These are phyloP conservation scores for Microbotryum violaceum DNA, from an alignment of 1,284 basidiomycete species.

Conservation along the genomic window DNA sequence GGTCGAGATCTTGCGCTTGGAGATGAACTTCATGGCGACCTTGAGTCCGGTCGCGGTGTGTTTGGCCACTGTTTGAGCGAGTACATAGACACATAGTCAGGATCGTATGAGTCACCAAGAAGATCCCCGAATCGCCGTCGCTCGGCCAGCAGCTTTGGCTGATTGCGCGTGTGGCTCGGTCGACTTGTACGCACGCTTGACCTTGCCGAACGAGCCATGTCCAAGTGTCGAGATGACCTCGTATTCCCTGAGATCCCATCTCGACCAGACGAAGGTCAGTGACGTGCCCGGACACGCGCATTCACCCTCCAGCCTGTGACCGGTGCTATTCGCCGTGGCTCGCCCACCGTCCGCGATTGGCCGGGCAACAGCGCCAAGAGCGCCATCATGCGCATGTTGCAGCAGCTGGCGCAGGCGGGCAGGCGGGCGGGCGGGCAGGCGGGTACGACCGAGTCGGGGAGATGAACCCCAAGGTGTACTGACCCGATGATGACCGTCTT, in stretches of 20 bases:
- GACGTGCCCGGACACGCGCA: no score
- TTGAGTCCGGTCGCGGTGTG: conserved; percentile 91
- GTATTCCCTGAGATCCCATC: conserved; percentile 34
- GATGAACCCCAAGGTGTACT: neutral
- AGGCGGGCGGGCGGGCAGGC: no score
- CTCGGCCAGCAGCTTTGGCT: neutral
- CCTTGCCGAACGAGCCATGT: conserved; percentile 89
- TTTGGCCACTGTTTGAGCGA: conserved; percentile 61
- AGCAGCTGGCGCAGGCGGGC: no score
- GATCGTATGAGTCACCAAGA: neutral
- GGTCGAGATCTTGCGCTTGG: conserved; percentile 83
- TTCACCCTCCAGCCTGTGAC: no score
- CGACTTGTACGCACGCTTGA: conserved; percentile 66
- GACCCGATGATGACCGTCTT: conserved; percentile 8
- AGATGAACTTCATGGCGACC: conserved; percentile 97
- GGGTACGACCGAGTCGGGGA: neutral
- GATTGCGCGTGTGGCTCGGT: no score
- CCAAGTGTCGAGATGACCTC: conserved; percentile 49
- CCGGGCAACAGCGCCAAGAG: no score
- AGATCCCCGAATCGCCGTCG: neutral
- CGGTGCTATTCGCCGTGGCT: no score
- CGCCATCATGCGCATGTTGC: no score
- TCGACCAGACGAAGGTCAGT: neutral
- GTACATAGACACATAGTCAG: neutral
- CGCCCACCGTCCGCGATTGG: no score